Conservation (phyloP, 140 eudicot species). For the Oenanthe javanica region DNA sequence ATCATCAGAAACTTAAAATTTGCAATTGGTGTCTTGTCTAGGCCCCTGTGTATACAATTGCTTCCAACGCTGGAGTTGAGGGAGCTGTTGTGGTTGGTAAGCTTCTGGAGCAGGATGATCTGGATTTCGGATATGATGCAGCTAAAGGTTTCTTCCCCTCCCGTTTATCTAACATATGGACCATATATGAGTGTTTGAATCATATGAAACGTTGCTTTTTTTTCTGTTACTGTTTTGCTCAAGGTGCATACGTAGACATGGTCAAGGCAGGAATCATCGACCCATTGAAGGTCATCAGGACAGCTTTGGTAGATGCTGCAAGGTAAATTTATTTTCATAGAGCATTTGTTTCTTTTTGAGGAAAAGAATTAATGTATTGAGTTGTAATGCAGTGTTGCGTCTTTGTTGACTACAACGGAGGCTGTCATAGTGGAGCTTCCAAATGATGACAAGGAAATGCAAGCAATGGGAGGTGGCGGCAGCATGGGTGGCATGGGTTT, state of each 20-base stretch:
- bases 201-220: background rate
- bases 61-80: conserved; percentile 74
- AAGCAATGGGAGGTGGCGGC: conserved; percentile 45
- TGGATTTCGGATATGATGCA: conserved; percentile 77
- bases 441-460: conserved; percentile 49
- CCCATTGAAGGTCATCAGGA: conserved; percentile 72
- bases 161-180: background rate
- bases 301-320: conserved; percentile 77
- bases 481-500: conserved; percentile 25
- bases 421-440: conserved; percentile 68
- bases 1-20: background rate
- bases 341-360: background rate
- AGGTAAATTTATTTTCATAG: conserved; percentile 28
- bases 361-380: background rate
- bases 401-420: conserved; percentile 83
- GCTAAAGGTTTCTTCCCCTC: conserved; percentile 48
- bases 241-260: conserved; percentile 88
- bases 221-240: background rate
- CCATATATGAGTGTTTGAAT: background rate
- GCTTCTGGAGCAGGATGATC: conserved; percentile 67
- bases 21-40: conserved; percentile 26
- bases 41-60: conserved; percentile 77
- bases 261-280: conserved; percentile 76
- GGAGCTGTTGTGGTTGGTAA: conserved; percentile 84
- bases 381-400: conserved; percentile 47